Conservation (phyloP, 2,329 filamentous ascomycete genomes). For the Colletotrichum orbiculare region DNA sequence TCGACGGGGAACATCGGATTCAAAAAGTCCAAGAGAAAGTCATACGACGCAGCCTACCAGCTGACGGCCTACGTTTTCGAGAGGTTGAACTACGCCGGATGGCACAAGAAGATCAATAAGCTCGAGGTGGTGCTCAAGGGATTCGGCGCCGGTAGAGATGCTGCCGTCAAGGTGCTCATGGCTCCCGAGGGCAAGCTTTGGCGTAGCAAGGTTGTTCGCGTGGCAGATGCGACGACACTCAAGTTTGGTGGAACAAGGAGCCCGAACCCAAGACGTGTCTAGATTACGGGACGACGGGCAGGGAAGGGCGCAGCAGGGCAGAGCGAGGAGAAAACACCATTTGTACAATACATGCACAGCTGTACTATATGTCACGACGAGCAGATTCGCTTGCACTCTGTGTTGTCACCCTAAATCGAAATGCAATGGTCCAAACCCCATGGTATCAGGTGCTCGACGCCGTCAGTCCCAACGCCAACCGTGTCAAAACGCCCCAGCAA, state of each 20-base stretch:
- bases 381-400: slow-evolving; percentile 30
- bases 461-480: slow-evolving; percentile 15
- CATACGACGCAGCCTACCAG: slow-evolving; percentile 94
- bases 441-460: slow-evolving; percentile 37
- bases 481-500: slow-evolving; percentile 12
- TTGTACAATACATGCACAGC: slow-evolving; percentile 51
- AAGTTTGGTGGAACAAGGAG: slow-evolving; percentile 97
- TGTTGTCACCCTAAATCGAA: background rate
- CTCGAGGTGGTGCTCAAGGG: slow-evolving; percentile 87
- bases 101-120: slow-evolving; percentile 78
- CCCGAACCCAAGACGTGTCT: slow-evolving; percentile 83
- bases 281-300: slow-evolving; percentile 26
- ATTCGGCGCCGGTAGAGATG: slow-evolving; percentile 88
- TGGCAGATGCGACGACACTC: slow-evolving; percentile 87
- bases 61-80: slow-evolving; percentile 85
- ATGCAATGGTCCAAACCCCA: slow-evolving; percentile 32
- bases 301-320: background rate
- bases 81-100: slow-evolving; percentile 84
- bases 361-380: slow-evolving; percentile 46
- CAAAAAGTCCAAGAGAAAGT: slow-evolving; percentile 80
- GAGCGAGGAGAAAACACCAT: background rate
- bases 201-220: slow-evolving; percentile 78
- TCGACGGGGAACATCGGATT: slow-evolving; percentile 93
- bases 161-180: slow-evolving; percentile 88
- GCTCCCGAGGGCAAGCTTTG: slow-evolving; percentile 84